Percentiles rank a stretch among this genome's conserved stretches.
phyloP scores from a whole-genome alignment of 1,284 basidiomycete species.

The Rhodotorula sp. region DNA sequence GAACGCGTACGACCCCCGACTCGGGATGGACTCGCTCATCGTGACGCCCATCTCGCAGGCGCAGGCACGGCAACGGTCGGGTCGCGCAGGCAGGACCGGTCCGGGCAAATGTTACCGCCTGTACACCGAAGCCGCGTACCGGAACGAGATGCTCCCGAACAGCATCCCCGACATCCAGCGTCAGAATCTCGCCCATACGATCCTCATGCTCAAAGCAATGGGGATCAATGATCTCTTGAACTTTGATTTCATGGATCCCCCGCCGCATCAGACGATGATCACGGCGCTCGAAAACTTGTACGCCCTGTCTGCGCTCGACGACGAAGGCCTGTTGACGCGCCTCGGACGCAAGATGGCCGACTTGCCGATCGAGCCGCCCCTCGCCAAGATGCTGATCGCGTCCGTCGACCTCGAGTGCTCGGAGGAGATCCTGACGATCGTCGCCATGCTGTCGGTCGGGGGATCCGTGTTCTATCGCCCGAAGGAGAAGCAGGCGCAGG shows the following conservation, averaged over 20 bases:
- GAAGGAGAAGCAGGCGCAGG: slow-evolving; percentile 98
- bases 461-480: slow-evolving; percentile 97
- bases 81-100: slow-evolving; percentile 94
- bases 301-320: slow-evolving; percentile 91
- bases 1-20: slow-evolving; percentile 93
- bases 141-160: slow-evolving; percentile 98
- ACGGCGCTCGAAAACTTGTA: slow-evolving; percentile 92
- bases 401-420: slow-evolving; percentile 92
- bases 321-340: slow-evolving; percentile 90
- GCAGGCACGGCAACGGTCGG: slow-evolving; percentile 90
- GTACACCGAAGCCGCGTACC: slow-evolving; percentile 95
- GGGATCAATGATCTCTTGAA: slow-evolving; percentile 93
- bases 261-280: slow-evolving; percentile 87
- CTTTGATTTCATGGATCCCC: slow-evolving; percentile 99
- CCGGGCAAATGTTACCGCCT: slow-evolving; percentile 98
- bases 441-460: slow-evolving; percentile 90
- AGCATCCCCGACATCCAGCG: slow-evolving; percentile 97
- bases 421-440: slow-evolving; percentile 93
- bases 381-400: slow-evolving; percentile 99
- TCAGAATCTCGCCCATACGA: slow-evolving; percentile 83
- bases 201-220: slow-evolving; percentile 97
- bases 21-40: slow-evolving; percentile 98
- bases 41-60: slow-evolving; percentile 99
- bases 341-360: slow-evolving; percentile 94
- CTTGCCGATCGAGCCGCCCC: slow-evolving; percentile 93